Conservation (phyloP, 192 early-diverging fungal genomes). For the Coemansia sp. region DNA sequence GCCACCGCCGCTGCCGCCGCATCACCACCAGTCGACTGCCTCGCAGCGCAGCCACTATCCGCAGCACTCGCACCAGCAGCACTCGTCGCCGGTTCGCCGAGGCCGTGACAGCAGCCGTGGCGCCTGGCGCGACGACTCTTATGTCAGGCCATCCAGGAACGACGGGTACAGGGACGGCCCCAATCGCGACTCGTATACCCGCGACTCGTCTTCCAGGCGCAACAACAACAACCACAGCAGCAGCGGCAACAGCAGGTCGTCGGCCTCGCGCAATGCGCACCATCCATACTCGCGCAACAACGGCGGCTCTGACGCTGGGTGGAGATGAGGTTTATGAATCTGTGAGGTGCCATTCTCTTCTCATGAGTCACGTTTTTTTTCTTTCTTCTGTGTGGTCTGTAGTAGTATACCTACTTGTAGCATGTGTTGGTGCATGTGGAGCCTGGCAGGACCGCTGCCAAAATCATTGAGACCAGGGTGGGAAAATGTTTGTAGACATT, state of each 20-base stretch:
- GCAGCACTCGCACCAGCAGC: background rate
- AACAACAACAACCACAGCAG: constrained; percentile 1
- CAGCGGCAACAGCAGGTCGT: background rate
- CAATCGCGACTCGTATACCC: constrained; percentile 9
- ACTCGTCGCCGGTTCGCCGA: background rate
- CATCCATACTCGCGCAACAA: constrained; percentile 33
- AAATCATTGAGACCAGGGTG: background rate
- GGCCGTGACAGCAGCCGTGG: constrained; percentile 1
- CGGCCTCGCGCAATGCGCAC: constrained; percentile 18
- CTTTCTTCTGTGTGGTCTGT: background rate
- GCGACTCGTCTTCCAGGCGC: constrained; percentile 4
- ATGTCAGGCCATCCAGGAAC: constrained; percentile 18
- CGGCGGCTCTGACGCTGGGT: constrained; percentile 14
- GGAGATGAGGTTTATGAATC: constrained; percentile 12
- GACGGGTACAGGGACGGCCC: constrained; percentile 12
- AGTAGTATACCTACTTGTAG: background rate
- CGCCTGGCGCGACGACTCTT: constrained; percentile 26
- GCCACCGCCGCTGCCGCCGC: constrained; percentile 4
- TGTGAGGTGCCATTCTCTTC: background rate
- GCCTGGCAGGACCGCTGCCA: background rate
- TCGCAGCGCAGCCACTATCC: constrained; percentile 9
- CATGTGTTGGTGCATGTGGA: background rate
- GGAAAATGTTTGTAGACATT: background rate
- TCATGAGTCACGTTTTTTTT: background rate
- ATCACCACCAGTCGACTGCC: constrained; percentile 10